Percentiles rank a stretch among this genome's conserved stretches.
These are phyloP conservation scores for Litsea cubeba DNA, from an alignment of 164 flowering plant genomes.

Conservation along the genomic window DNA sequence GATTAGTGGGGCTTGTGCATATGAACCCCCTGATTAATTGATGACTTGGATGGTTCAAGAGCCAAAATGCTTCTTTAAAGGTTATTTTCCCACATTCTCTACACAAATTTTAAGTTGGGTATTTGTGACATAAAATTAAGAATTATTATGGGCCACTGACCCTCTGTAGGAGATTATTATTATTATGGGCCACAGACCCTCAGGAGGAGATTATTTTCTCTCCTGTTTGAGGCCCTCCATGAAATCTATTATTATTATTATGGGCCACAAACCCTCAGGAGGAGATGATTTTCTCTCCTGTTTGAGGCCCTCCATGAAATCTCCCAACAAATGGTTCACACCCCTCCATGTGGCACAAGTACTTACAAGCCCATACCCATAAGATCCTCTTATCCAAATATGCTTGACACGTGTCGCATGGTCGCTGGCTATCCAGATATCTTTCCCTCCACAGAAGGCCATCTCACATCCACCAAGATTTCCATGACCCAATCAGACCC, in stretches of 20 bases:
- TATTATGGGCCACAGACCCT: not conserved
- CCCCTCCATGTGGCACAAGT: slow-evolving; percentile 7
- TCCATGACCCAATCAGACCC: slow-evolving; percentile 3
- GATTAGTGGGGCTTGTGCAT: no score
- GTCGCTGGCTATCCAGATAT: slow-evolving; percentile 9
- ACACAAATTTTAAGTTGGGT: no score
- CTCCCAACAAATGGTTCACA: slow-evolving; percentile 4
- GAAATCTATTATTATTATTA: not conserved
- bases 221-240: not conserved
- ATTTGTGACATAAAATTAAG: no score
- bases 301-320: not conserved
- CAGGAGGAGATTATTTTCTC: not conserved
- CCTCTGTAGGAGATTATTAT: no score
- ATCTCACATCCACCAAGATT: slow-evolving; percentile 8
- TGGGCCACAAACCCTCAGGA: not conserved
- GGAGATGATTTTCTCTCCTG: not conserved
- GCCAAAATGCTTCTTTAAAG: no score
- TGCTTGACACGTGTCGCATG: slow-evolving; percentile 15
- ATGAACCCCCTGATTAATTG: no score
- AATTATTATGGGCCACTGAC: no score
- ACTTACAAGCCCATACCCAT: not conserved
- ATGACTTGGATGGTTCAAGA: no score
- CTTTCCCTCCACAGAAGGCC: slow-evolving; percentile 9
- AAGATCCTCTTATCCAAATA: slow-evolving; percentile 12
- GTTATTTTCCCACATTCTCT: no score